phyloP scores from a whole-genome alignment of 2,329 filamentous ascomycete species.

The Curvularia hawaiiensis region DNA sequence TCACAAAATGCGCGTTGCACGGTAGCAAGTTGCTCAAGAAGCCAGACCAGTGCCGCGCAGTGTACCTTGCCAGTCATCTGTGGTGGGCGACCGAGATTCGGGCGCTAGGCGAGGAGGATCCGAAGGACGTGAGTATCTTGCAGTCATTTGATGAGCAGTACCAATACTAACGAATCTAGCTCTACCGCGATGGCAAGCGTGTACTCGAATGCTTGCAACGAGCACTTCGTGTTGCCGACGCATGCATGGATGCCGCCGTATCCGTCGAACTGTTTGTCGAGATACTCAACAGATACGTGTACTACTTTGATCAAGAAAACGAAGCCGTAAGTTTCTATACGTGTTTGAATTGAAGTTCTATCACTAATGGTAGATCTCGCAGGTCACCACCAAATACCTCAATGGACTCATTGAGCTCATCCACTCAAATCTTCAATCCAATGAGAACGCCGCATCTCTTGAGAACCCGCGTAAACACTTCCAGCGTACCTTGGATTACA shows the following conservation, averaged over 20 bases:
- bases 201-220: slow-evolving; percentile 96
- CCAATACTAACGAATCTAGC: slow-evolving; percentile 48
- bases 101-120: slow-evolving; percentile 77
- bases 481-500: slow-evolving; percentile 92
- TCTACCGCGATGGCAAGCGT: slow-evolving; percentile 96
- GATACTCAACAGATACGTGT: slow-evolving; percentile 97
- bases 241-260: slow-evolving; percentile 97
- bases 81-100: slow-evolving; percentile 95
- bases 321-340: slow-evolving; percentile 69
- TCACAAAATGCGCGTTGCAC: slow-evolving; percentile 96
- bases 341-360: background rate
- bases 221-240: slow-evolving; percentile 92
- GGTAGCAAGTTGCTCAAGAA: slow-evolving; percentile 97
- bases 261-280: slow-evolving; percentile 98
- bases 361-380: slow-evolving; percentile 13
- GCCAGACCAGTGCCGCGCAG: slow-evolving; percentile 95
- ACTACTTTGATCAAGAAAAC: slow-evolving; percentile 99
- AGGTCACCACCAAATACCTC: slow-evolving; percentile 94
- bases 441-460: slow-evolving; percentile 79
- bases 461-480: slow-evolving; percentile 95
- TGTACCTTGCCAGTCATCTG: slow-evolving; percentile 93
- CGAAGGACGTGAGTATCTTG: slow-evolving; percentile 68
- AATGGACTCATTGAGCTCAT: slow-evolving; percentile 98
- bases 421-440: slow-evolving; percentile 90
- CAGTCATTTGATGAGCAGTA: background rate